Evolutionary conservation across 257 asterid species (phyloP), one percentile per base, ranked within the genome.

Genomic region (Fraxinus cuspidata): DNA sequence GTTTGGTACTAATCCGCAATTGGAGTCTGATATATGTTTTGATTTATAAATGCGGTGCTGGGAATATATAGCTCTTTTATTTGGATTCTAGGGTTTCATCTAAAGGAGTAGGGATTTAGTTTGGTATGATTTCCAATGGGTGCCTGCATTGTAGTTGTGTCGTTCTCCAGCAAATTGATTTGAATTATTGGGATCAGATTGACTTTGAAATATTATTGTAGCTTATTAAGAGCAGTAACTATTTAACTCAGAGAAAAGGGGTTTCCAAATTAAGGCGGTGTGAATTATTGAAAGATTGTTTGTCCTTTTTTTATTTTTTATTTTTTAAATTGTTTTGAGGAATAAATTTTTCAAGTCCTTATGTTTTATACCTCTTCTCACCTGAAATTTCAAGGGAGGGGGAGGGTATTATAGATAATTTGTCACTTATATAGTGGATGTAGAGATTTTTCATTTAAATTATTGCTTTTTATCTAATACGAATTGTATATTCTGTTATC

Each of bases 391-490:
- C 11, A 3, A 25, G 68, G 29, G 68, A 16, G 31, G 28, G 13
- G 31, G 2, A 10, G 68, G 68, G 29, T 60, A 23, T 21, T 11
- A 10, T 5, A 0, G 28, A 31, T 74, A 29, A 68, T 77, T 32
- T 72, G 23, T 42, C n/a, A 73, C 31, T 77, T 72, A 38, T 15
- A 32, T 44, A 31, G 5, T 35, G n/a, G 40, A 67, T 44, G 7
- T 47, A 4, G 56, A 79, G 72, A 32, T 31, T 70, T 53, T 81
- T 25, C 19, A 40, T 69, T 64, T 47, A 64, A 63, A 8, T 81
- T 37, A 3, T 74, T 74, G 8, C 35, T 35, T 40, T 7, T 75
- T 66, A 58, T 81, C 84, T 79, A 51, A 81, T 74, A 71, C 68
- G 72, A 78, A 75, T 71, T 9, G 37, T 29, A 19, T 77, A 72